These are phyloP conservation scores for Penicillium longicatenatum DNA, from an alignment of 495 filamentous ascomycete species.

Conservation along the genomic window DNA sequence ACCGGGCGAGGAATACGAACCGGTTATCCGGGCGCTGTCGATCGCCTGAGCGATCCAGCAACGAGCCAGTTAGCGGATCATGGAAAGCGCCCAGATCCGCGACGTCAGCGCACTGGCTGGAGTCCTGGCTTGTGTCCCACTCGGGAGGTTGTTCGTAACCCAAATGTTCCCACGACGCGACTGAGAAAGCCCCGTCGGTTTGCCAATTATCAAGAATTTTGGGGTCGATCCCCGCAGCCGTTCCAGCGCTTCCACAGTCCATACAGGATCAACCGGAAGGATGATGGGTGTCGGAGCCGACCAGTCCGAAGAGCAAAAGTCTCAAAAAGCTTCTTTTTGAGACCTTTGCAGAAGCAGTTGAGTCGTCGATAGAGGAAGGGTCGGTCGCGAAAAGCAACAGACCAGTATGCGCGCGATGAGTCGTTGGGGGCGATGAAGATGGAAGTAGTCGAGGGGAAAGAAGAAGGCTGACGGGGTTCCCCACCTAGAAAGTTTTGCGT, in stretches of 20 bases:
- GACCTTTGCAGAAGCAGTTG: conserved; percentile 22
- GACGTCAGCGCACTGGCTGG: conserved; percentile 44
- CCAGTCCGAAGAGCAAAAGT: conserved; percentile 8
- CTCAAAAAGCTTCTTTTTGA: conserved; percentile 10
- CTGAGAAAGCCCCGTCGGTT: conserved; percentile 40
- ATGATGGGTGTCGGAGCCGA: conserved; percentile 15
- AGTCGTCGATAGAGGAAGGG: not conserved
- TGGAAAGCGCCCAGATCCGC: conserved; percentile 38
- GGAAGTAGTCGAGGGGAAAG: conserved; percentile 23
- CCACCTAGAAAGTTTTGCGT: conserved; percentile 31
- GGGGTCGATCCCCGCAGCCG: conserved; percentile 52
- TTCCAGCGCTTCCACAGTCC: conserved; percentile 46
- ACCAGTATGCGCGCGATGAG: conserved; percentile 6
- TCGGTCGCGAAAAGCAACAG: not conserved
- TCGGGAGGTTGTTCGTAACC: conserved; percentile 45
- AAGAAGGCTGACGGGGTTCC: conserved; percentile 22
- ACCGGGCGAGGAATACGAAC: conserved; percentile 20
- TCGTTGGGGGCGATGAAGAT: not conserved
- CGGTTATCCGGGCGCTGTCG: conserved; percentile 28
- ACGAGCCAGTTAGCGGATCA: conserved; percentile 31
- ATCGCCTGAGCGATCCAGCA: conserved; percentile 31
- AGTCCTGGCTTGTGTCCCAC: conserved; percentile 49
- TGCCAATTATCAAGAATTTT: conserved; percentile 52
- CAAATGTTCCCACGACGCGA: conserved; percentile 44
- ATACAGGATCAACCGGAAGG: conserved; percentile 39